Evolutionary conservation across 495 filamentous ascomycete species (phyloP).

Genomic region (Talaromyces adpressus): DNA sequence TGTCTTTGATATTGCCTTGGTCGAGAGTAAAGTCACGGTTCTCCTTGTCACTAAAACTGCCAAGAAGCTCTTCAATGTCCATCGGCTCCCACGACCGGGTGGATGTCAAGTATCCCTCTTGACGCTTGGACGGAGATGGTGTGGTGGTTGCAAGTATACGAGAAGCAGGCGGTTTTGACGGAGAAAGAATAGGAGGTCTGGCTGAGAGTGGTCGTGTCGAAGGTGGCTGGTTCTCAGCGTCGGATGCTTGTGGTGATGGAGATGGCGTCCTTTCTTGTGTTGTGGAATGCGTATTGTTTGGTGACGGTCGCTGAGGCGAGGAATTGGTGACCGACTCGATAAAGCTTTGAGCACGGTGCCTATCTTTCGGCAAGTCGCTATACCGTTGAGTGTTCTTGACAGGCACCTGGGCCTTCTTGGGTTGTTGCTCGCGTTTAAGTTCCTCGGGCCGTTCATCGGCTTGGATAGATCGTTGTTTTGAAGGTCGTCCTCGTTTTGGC

Average conservation of each 20-base stretch:
- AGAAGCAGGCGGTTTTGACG: conserved; percentile 29
- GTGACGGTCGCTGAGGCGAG: not conserved
- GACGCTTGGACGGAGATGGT: conserved; percentile 64
- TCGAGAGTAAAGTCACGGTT: conserved; percentile 42
- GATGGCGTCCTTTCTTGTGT: conserved; percentile 31
- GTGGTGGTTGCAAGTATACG: conserved; percentile 46
- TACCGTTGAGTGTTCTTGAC: conserved; percentile 38
- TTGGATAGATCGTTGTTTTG: conserved; percentile 13
- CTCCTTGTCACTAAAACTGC: conserved; percentile 41
- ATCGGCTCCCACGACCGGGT: conserved; percentile 62
- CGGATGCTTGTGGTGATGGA: conserved; percentile 67
- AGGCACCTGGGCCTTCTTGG: conserved; percentile 25
- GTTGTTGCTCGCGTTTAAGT: conserved; percentile 1
- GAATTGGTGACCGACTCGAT: conserved; percentile 3
- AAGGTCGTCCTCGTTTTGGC: conserved; percentile 5
- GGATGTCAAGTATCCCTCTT: conserved; percentile 49
- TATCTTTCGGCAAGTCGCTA: conserved; percentile 37
- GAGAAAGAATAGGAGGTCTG: conserved; percentile 25
- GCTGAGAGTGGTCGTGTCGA: conserved; percentile 47
- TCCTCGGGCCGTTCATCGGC: conserved; percentile 12
- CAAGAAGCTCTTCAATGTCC: conserved; percentile 59
- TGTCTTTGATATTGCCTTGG: conserved; percentile 41
- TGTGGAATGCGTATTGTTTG: not conserved
- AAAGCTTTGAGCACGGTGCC: conserved; percentile 24
- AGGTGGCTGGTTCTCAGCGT: conserved; percentile 72